Evolutionary conservation across 306 rosid genomes (phyloP).

Genomic region (Quercus gilva): DNA sequence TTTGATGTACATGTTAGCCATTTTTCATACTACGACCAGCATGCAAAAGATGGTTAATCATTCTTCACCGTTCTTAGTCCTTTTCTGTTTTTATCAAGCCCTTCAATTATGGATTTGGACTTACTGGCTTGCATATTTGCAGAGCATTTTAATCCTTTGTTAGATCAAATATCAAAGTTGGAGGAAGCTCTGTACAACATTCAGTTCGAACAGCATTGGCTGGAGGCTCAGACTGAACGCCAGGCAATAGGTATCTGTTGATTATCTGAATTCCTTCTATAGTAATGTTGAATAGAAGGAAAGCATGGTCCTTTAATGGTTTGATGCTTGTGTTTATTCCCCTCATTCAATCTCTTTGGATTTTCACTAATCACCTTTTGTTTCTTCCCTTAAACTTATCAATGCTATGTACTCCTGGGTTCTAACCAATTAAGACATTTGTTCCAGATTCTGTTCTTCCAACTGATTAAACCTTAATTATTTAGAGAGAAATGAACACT

Average conservation of each 20-base stretch:
- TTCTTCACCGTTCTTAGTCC: not conserved
- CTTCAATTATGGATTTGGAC: not conserved
- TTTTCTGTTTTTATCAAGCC: not conserved
- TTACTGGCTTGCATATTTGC: slow-evolving; percentile 25
- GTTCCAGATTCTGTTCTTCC: not conserved
- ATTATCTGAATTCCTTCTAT: not conserved
- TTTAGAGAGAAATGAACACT: not conserved
- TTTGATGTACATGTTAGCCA: slow-evolving; percentile 71
- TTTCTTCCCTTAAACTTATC: not conserved
- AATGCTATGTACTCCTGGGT: not conserved
- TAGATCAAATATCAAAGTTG: slow-evolving; percentile 58
- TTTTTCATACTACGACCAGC: slow-evolving; percentile 44
- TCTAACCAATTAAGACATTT: not conserved
- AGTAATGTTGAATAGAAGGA: not conserved
- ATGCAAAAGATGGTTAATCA: slow-evolving; percentile 59
- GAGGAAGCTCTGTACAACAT: slow-evolving; percentile 80
- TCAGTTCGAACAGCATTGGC: slow-evolving; percentile 86
- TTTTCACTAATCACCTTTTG: not conserved
- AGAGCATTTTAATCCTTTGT: slow-evolving; percentile 61
- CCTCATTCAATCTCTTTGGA: not conserved
- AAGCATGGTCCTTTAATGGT: not conserved
- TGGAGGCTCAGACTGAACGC: slow-evolving; percentile 77
- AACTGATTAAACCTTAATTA: not conserved
- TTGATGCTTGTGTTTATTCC: not conserved
- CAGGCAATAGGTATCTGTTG: slow-evolving; percentile 53